Evolutionary conservation across 768 basidiomycete species (phyloP).

Genomic region (Psilocybe subaeruginosa): DNA sequence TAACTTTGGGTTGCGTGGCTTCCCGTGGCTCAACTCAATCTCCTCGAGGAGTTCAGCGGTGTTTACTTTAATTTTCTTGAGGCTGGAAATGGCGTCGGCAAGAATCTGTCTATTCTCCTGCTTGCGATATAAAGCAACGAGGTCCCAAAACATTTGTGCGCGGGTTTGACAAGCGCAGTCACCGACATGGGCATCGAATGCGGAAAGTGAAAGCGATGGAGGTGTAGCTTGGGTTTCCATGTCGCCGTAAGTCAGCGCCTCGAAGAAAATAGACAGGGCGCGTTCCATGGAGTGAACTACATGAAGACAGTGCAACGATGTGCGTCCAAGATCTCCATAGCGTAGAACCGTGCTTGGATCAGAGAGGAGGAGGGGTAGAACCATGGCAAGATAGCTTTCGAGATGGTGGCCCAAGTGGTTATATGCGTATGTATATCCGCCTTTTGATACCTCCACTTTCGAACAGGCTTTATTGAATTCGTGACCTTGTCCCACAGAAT

Average conservation of each 20-base stretch:
- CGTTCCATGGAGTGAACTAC: constrained; percentile 6
- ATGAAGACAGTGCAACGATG: constrained; percentile 10
- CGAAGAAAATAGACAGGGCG: constrained; percentile 8
- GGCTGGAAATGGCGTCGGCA: no score
- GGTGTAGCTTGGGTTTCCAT: background rate
- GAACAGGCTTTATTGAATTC: no score
- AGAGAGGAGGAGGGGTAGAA: constrained; percentile 3
- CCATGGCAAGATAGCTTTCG: background rate
- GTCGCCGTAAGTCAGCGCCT: background rate
- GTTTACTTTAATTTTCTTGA: background rate
- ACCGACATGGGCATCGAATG: constrained; percentile 11
- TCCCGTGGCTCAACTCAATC: no score
- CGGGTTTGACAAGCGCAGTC: constrained; percentile 10
- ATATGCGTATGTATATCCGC: no score
- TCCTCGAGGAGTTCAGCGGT: background rate
- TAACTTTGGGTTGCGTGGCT: no score
- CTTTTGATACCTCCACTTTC: no score
- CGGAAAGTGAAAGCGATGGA: background rate
- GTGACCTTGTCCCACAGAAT: no score
- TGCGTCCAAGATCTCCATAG: constrained; percentile 6
- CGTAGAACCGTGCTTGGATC: constrained; percentile 4
- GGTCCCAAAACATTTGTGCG: constrained; percentile 14
- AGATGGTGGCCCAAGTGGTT: no score
- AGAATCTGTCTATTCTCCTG: background rate
- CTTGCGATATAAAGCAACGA: background rate